Conservation (phyloP, 164 flowering plant genomes). For the Aristolochia fimbriata region DNA sequence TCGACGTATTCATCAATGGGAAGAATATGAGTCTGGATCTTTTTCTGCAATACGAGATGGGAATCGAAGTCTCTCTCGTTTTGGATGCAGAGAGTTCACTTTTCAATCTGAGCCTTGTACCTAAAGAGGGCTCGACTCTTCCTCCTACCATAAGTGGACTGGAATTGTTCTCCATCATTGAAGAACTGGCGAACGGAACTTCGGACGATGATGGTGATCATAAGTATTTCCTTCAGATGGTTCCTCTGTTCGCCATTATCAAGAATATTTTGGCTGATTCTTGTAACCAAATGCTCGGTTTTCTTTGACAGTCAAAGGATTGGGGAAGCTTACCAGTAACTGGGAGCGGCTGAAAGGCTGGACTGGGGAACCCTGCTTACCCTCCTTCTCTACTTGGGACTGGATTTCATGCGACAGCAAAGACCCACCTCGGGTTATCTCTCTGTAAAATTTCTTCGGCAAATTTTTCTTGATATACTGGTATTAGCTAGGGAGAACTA, state of each 20-base stretch:
- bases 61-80: not conserved
- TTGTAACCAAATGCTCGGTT: not conserved
- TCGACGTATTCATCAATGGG: not conserved
- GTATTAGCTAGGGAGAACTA: too few relatives aligned
- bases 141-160: conserved; percentile 7
- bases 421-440: conserved; percentile 2
- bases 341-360: not conserved
- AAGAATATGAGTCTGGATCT: not conserved
- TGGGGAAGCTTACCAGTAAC: not conserved
- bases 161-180: conserved; percentile 5
- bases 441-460: not conserved
- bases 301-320: conserved; percentile 5
- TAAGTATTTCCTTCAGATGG: not conserved
- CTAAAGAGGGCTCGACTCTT: not conserved
- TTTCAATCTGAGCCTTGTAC: not conserved
- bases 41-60: not conserved
- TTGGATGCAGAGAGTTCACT: not conserved
- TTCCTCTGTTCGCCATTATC: not conserved
- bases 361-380: conserved; percentile 9
- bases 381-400: conserved; percentile 2
- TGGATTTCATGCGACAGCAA: conserved; percentile 4
- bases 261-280: too few relatives aligned
- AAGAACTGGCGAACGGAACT: not conserved
- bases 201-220: conserved; percentile 2
- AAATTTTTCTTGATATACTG: too few relatives aligned